These are phyloP conservation scores for Plasmodium knowlesi DNA, from an alignment of 169 alveolate species.

Conservation along the genomic window DNA sequence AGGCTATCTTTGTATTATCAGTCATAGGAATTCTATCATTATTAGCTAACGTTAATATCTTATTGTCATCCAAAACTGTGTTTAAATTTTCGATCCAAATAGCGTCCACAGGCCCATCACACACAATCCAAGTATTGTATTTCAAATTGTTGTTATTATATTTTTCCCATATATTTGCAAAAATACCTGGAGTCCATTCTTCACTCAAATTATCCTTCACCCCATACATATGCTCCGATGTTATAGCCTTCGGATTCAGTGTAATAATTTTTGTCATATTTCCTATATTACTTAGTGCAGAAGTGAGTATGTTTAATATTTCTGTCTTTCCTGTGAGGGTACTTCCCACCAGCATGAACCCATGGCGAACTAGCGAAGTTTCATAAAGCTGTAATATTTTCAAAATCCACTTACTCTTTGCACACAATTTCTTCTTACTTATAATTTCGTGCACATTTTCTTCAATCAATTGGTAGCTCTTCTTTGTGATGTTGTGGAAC, in stretches of 20 bases:
- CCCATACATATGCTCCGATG: conserved; percentile 93
- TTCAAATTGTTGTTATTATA: conserved; percentile 84
- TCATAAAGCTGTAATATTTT: conserved; percentile 80
- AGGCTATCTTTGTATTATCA: conserved; percentile 85
- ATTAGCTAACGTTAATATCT: conserved; percentile 95
- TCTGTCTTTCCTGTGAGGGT: conserved; percentile 97
- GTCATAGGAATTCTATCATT: conserved; percentile 97
- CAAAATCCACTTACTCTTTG: conserved; percentile 61
- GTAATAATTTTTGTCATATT: conserved; percentile 89
- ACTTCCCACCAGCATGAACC: conserved; percentile 98
- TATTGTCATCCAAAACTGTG: conserved; percentile 98
- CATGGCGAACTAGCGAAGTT: conserved; percentile 97
- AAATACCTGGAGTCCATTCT: conserved; percentile 94
- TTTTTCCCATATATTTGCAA: conserved; percentile 77
- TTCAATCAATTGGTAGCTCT: conserved; percentile 92
- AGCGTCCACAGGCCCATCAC: conserved; percentile 99
- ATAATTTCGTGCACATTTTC: conserved; percentile 87
- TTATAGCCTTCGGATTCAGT: conserved; percentile 97
- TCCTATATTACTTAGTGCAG: conserved; percentile 89
- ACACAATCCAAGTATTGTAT: conserved; percentile 97
- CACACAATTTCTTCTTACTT: conserved; percentile 81
- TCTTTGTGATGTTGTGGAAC: conserved; percentile 93
- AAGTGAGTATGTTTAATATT: conserved; percentile 92
- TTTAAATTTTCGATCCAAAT: conserved; percentile 99
- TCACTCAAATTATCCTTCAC: conserved; percentile 93